A percentile compares a stretch with the other conserved stretches of the same genome.
These are phyloP conservation scores for Helicostylum pulchrum DNA, from an alignment of 192 early-diverging fungal species.

Conservation along the genomic window DNA sequence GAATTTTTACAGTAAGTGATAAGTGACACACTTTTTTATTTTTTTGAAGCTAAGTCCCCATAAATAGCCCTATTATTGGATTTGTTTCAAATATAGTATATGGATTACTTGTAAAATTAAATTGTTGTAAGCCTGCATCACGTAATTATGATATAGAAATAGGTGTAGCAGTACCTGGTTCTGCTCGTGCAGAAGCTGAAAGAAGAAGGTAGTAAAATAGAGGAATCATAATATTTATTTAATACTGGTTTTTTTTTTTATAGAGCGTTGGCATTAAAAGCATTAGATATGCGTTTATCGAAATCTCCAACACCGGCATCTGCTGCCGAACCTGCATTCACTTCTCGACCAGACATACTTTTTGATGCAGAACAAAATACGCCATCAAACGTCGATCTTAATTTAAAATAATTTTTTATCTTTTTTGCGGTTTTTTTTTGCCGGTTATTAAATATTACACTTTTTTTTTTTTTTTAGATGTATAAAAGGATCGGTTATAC, in stretches of 20 bases:
- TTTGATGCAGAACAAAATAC: conserved; percentile 17
- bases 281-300: conserved; percentile 59
- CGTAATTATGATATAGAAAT: conserved; percentile 30
- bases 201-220: conserved; percentile 70
- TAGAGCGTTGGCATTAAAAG: conserved; percentile 65
- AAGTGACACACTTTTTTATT: too few relatives aligned
- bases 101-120: conserved; percentile 52
- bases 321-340: background rate
- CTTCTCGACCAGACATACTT: conserved; percentile 2
- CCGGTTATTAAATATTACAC: too few relatives aligned
- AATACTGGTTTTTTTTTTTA: background rate
- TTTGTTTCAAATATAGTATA: conserved; percentile 60
- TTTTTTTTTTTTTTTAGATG: too few relatives aligned
- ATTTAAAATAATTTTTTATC: background rate
- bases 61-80: conserved; percentile 57
- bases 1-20: conserved; percentile 74
- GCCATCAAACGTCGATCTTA: conserved; percentile 1
- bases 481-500: too few relatives aligned
- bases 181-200: conserved; percentile 62
- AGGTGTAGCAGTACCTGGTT: conserved; percentile 42
- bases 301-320: conserved; percentile 10
- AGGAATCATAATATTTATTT: too few relatives aligned
- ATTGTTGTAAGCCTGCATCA: conserved; percentile 50
- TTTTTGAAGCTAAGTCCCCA: background rate
- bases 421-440: too few relatives aligned